Evolutionary conservation across 225 moss, liverwort and hornwort species (phyloP).

Genomic region (Thuidium tamariscinum): DNA sequence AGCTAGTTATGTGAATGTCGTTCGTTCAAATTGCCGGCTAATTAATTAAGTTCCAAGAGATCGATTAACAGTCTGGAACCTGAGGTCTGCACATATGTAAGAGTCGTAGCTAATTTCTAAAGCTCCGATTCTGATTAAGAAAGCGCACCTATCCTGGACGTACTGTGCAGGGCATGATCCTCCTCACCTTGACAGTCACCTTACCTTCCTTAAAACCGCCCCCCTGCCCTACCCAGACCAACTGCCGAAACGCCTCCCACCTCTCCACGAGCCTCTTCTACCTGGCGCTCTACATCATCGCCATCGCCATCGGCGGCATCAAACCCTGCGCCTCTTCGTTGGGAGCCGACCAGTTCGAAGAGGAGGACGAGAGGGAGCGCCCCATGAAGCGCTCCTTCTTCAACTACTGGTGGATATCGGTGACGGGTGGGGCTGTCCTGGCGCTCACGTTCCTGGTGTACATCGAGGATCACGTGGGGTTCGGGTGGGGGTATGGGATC

Average conservation of each 20-base stretch:
- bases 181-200: conserved; percentile 31
- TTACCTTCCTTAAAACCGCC: conserved; percentile 28
- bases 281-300: conserved; percentile 35
- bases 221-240: background rate
- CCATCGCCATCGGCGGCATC: conserved; percentile 36
- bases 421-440: conserved; percentile 6
- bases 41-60: background rate
- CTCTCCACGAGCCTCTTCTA: conserved; percentile 24
- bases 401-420: conserved; percentile 39
- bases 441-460: conserved; percentile 38
- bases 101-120: background rate
- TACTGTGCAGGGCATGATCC: conserved; percentile 21
- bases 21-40: background rate
- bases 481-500: conserved; percentile 55
- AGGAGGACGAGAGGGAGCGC: conserved; percentile 28
- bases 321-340: conserved; percentile 34
- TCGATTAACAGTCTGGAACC: background rate
- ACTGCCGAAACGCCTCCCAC: conserved; percentile 21
- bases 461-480: conserved; percentile 32
- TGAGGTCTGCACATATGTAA: background rate
- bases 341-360: conserved; percentile 77
- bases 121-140: background rate
- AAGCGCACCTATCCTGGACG: background rate
- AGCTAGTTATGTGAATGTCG: background rate
- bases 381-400: conserved; percentile 46